Evolutionary conservation across 2,329 filamentous ascomycete species (phyloP), one percentile per base, ranked within the genome.

Genomic region (Dryadomyces quercivorus): DNA sequence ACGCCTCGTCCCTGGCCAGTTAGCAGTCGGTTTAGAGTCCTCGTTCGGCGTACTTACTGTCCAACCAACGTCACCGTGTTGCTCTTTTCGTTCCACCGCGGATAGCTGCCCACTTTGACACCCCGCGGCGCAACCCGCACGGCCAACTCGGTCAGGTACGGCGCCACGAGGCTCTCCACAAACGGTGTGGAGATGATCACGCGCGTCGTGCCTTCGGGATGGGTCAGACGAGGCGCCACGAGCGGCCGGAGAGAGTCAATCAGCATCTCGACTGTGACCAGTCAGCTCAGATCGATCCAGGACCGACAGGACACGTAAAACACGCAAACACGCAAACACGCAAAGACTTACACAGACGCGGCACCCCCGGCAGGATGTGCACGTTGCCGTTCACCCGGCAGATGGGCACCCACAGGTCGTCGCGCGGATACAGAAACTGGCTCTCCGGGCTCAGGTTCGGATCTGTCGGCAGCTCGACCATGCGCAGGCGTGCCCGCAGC

Each of bases 81-180:
- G 59, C 77, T 77, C 63, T 82, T 81, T 75, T 88, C 92, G 5
- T 86, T 88, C 90, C 91, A 96, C 54, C 89, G 76, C 40, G 93
- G 93, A 69, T 98, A 97, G 69, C 88, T 95, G 49, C 93, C 93
- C 16, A 97, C 89, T 72, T 97, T 97, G 63, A 97, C 78, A 3
- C 89, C 90, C 63, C 79, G 82, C 1, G 81, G 72, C 66, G 82
- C 85, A 21, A 91, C 86, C 66, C 81, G 81, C 31, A 73, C 77
- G 5, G 91, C 88, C 58, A 97, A 72, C 60, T 88, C 78, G 1
- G 89, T 92, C 63, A 98, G 73, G 66, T 88, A 96, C 18, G 76
- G 80, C 13, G 93, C 92, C 36, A 96, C 82, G 18, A 78, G 79
- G 68, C 90, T 96, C 75, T 98, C 93, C 0, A 86, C 75, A 69